phyloP scores from a whole-genome alignment of 495 filamentous ascomycete genomes.

The Xylaria curta region DNA sequence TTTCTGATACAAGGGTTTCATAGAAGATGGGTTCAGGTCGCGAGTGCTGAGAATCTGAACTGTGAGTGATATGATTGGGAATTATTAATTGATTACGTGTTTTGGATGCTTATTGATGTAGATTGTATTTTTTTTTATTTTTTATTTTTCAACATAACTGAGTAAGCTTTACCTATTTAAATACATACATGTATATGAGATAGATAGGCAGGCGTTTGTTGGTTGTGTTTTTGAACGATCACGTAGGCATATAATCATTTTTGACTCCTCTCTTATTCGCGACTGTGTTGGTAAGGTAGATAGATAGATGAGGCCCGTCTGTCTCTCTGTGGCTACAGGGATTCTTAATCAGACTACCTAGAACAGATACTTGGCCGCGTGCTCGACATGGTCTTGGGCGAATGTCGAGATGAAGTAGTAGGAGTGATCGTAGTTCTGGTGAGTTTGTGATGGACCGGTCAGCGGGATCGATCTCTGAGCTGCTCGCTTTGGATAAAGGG shows the following conservation, averaged over 20 bases:
- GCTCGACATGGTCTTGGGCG: slow-evolving; percentile 85
- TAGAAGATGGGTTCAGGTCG: too few relatives aligned
- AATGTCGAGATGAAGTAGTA: slow-evolving; percentile 95
- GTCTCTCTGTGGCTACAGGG: neutral
- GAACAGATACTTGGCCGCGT: slow-evolving; percentile 82
- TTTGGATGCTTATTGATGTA: neutral
- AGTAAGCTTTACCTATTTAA: neutral
- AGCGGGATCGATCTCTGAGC: too few relatives aligned
- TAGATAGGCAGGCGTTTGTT: neutral
- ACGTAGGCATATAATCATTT: neutral
- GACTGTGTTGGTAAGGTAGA: neutral
- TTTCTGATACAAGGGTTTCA: neutral
- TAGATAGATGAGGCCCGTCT: neutral
- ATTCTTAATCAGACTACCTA: neutral
- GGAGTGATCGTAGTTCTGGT: slow-evolving; percentile 88
- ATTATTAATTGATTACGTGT: neutral
- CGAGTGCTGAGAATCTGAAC: neutral
- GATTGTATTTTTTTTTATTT: neutral
- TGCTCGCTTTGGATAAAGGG: neutral
- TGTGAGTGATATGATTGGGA: neutral
- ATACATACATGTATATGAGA: neutral
- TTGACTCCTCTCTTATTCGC: neutral
- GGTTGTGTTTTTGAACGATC: neutral
- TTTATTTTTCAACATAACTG: neutral
- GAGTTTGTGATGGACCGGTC: too few relatives aligned